phyloP scores from a whole-genome alignment of 2,329 filamentous ascomycete genomes.

The Westerdykella sp. region DNA sequence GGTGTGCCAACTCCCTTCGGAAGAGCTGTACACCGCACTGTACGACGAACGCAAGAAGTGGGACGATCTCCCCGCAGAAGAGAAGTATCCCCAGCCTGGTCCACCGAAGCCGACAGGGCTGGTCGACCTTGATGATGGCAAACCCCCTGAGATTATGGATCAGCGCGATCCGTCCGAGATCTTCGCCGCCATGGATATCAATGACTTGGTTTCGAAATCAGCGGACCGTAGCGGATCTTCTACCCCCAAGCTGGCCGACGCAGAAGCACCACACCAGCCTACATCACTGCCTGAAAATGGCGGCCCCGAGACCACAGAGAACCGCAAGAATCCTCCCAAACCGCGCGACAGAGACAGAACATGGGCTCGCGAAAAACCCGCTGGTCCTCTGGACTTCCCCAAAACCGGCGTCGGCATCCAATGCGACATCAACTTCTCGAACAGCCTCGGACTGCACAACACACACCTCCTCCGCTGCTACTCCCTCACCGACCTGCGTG shows the following conservation, averaged over 20 bases:
- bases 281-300: slow-evolving; percentile 8
- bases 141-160: slow-evolving; percentile 4
- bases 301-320: slow-evolving; percentile 3
- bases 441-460: slow-evolving; percentile 76
- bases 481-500: slow-evolving; percentile 68
- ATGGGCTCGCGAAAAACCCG: slow-evolving; percentile 44
- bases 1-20: slow-evolving; percentile 65
- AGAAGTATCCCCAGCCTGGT: slow-evolving; percentile 35
- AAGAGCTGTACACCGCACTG: slow-evolving; percentile 55
- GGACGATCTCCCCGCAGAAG: slow-evolving; percentile 52
- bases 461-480: slow-evolving; percentile 79
- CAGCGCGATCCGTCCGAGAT: slow-evolving; percentile 7
- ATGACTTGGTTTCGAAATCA: slow-evolving; percentile 2
- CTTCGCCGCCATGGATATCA: slow-evolving; percentile 5
- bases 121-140: slow-evolving; percentile 8
- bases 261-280: slow-evolving; percentile 23
- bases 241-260: not conserved
- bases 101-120: slow-evolving; percentile 8
- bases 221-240: not conserved
- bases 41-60: slow-evolving; percentile 62
- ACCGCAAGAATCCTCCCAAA: slow-evolving; percentile 9
- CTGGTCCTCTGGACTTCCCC: slow-evolving; percentile 64
- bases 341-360: slow-evolving; percentile 19
- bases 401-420: slow-evolving; percentile 73
- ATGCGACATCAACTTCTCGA: slow-evolving; percentile 89